A percentile compares a stretch with the other conserved stretches of the same genome.
Evolutionary conservation across 257 asterid species (phyloP).

Genomic region (Rauvolfia tetraphylla): DNA sequence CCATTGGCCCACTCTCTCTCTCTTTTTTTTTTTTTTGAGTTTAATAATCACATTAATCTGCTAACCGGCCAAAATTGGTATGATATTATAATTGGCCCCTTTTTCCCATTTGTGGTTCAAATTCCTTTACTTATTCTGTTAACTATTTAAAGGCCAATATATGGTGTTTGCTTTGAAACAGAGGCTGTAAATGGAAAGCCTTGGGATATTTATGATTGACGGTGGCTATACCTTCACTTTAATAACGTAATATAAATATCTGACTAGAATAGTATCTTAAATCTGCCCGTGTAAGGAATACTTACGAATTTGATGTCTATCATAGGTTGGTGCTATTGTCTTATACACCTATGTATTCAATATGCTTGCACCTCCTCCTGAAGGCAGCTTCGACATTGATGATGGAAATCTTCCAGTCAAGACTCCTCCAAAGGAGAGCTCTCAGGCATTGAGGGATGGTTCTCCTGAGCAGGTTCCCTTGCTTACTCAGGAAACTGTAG

Average conservation of each 20-base stretch:
- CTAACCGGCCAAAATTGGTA: background rate
- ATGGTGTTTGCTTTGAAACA: background rate
- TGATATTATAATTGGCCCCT: background rate
- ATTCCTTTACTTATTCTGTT: background rate
- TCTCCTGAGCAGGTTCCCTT: conserved; percentile 68
- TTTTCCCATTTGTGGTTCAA: background rate
- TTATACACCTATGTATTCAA: conserved; percentile 88
- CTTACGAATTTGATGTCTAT: background rate
- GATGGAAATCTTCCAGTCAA: conserved; percentile 49
- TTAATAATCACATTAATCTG: background rate
- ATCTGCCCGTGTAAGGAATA: background rate
- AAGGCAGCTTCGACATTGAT: conserved; percentile 64
- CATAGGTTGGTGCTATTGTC: conserved; percentile 92
- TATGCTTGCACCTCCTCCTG: conserved; percentile 95
- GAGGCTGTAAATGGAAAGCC: background rate
- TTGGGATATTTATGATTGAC: background rate
- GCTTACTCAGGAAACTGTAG: conserved; percentile 46
- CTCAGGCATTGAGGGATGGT: conserved; percentile 29
- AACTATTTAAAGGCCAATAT: background rate
- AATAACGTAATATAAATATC: background rate
- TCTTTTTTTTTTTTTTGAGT: background rate
- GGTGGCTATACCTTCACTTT: background rate
- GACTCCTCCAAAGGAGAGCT: conserved; percentile 32
- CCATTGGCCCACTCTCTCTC: too few species aligned
- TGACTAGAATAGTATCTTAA: background rate